phyloP scores from a whole-genome alignment of 148 eudicot genomes.

The Camellia granthamiana region DNA sequence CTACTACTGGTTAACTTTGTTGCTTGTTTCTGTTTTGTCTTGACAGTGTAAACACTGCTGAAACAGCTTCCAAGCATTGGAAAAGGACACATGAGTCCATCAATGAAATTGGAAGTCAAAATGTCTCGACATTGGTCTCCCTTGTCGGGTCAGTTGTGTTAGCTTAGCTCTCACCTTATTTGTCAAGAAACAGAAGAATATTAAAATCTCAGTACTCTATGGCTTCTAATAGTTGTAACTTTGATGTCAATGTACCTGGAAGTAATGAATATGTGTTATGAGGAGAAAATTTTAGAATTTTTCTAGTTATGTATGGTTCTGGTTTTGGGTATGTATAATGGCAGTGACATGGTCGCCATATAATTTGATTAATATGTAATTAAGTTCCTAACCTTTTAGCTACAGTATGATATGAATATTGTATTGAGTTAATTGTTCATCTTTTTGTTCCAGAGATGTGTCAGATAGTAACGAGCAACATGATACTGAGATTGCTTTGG shows the following conservation, averaged over 20 bases:
- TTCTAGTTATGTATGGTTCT: neutral
- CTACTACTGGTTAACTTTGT: neutral
- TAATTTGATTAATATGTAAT: neutral
- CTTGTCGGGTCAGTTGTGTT: conserved; percentile 52
- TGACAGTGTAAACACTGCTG: conserved; percentile 60
- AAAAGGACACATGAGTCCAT: conserved; percentile 57
- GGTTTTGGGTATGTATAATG: neutral
- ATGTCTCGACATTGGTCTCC: conserved; percentile 51
- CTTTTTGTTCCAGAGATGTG: conserved; percentile 42
- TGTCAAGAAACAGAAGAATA: neutral
- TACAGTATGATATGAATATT: neutral
- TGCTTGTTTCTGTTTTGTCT: conserved; percentile 18
- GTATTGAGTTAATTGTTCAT: neutral
- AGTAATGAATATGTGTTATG: neutral
- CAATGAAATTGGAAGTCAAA: conserved; percentile 52
- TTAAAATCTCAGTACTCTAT: neutral
- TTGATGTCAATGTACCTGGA: neutral
- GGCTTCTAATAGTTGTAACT: neutral
- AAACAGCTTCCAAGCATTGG: conserved; percentile 65
- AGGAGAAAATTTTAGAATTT: neutral
- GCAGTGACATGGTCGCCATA: too few species aligned
- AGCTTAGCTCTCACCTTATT: neutral
- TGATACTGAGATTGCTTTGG: conserved; percentile 56
- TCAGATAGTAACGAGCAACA: conserved; percentile 58
- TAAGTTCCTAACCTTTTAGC: neutral